phyloP scores from a whole-genome alignment of 805 yeast genomes.

The Torulaspora indica region DNA sequence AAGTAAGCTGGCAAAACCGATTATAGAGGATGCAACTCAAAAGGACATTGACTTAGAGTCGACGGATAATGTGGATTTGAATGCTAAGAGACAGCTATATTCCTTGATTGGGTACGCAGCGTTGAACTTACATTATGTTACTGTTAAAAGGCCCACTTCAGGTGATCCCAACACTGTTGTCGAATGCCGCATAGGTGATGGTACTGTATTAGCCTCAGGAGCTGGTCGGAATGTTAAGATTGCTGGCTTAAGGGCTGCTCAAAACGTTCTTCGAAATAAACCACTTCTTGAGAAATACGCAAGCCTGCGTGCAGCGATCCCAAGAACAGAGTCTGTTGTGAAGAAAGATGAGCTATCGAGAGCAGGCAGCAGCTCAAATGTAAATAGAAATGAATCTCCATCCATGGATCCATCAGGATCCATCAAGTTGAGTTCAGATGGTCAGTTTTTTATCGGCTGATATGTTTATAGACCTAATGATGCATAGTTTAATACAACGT shows the following conservation, averaged over 20 bases:
- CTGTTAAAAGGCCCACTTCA: constrained; percentile 37
- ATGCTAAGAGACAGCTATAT: constrained; percentile 76
- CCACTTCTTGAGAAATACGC: constrained; percentile 60
- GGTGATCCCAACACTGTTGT: constrained; percentile 49
- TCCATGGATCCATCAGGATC: constrained; percentile 5
- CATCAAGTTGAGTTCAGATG: constrained; percentile 6
- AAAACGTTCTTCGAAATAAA: constrained; percentile 61
- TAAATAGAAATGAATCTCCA: not conserved
- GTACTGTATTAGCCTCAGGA: constrained; percentile 64
- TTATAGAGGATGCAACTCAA: constrained; percentile 30
- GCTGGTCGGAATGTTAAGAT: constrained; percentile 61
- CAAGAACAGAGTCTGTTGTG: constrained; percentile 38
- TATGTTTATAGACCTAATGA: not conserved
- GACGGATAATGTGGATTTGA: constrained; percentile 43
- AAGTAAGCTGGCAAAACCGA: constrained; percentile 45
- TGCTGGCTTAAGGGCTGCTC: constrained; percentile 85
- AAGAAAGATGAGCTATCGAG: constrained; percentile 13
- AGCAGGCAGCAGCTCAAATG: constrained; percentile 7
- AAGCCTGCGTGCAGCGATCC: constrained; percentile 49
- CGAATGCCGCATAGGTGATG: constrained; percentile 60
- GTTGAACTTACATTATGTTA: constrained; percentile 54
- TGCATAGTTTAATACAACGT: not conserved
- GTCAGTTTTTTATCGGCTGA: constrained; percentile 10
- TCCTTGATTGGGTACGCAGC: constrained; percentile 74
- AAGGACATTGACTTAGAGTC: constrained; percentile 30